Evolutionary conservation across 495 filamentous ascomycete species (phyloP).

Genomic region (Umbilicaria muhlenbergii): DNA sequence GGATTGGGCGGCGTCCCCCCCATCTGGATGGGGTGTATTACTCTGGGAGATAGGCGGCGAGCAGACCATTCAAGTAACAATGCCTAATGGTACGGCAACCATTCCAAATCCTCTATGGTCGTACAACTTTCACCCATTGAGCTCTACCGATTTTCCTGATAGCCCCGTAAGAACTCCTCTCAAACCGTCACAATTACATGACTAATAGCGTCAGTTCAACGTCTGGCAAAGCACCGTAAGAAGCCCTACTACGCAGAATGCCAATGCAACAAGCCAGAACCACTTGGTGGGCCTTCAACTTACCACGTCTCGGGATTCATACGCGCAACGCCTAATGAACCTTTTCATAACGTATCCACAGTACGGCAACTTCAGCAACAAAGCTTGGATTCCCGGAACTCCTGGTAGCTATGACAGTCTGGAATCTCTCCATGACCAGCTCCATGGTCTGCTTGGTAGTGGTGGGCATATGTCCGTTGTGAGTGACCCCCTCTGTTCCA

Average conservation of each 20-base stretch:
- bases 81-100: conserved; percentile 14
- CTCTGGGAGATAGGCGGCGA: not conserved
- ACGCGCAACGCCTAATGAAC: conserved; percentile 4
- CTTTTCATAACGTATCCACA: conserved; percentile 1
- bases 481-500: conserved; percentile 1
- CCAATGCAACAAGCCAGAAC: not conserved
- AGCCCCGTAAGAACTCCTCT: not conserved
- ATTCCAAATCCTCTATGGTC: conserved; percentile 18
- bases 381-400: not conserved
- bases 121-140: conserved; percentile 11
- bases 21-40: conserved; percentile 12
- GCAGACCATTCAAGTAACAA: conserved; percentile 19
- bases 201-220: not conserved
- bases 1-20: conserved; percentile 32
- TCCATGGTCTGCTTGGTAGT: conserved; percentile 26
- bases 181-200: not conserved
- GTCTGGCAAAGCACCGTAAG: conserved; percentile 1
- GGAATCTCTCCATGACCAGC: conserved; percentile 25
- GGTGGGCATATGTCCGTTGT: conserved; percentile 27
- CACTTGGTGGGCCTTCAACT: not conserved
- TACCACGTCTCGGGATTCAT: not conserved
- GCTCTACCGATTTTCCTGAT: conserved; percentile 7
- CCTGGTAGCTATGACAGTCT: conserved; percentile 17
- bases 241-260: not conserved
- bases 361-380: conserved; percentile 2